Conservation (phyloP, 257 asterid genomes). For the Ballota nigra region DNA sequence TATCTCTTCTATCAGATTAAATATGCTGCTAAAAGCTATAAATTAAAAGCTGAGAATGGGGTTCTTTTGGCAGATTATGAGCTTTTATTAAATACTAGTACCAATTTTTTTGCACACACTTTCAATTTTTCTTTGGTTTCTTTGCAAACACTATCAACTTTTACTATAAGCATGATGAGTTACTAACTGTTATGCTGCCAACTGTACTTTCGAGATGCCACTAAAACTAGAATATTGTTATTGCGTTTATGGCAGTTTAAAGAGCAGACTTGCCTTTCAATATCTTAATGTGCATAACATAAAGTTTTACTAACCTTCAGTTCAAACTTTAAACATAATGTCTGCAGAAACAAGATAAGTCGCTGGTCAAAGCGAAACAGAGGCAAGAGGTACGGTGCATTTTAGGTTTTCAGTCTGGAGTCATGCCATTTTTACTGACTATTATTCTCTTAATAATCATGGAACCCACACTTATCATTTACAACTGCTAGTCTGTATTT, state of each 20-base stretch:
- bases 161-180: background rate
- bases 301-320: conserved; percentile 16
- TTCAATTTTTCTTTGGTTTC: no score
- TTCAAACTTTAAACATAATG: conserved; percentile 7
- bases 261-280: conserved; percentile 11
- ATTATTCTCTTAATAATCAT: background rate
- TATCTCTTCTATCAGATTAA: no score
- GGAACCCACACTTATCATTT: background rate
- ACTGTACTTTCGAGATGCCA: background rate
- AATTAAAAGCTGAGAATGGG: no score
- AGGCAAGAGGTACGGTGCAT: conserved; percentile 63
- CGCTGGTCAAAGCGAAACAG: conserved; percentile 63
- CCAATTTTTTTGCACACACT: no score
- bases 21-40: no score
- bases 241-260: conserved; percentile 1
- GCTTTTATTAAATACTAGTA: no score
- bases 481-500: background rate
- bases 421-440: background rate
- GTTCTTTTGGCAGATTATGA: no score
- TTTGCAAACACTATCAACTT: no score
- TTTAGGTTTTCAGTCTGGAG: conserved; percentile 4
- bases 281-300: background rate
- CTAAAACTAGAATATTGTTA: background rate
- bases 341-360: conserved; percentile 69
- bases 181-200: background rate